A percentile compares a stretch with the other conserved stretches of the same genome.
Evolutionary conservation across 2,329 filamentous ascomycete species (phyloP).

Genomic region (Exophiala alcalophila): DNA sequence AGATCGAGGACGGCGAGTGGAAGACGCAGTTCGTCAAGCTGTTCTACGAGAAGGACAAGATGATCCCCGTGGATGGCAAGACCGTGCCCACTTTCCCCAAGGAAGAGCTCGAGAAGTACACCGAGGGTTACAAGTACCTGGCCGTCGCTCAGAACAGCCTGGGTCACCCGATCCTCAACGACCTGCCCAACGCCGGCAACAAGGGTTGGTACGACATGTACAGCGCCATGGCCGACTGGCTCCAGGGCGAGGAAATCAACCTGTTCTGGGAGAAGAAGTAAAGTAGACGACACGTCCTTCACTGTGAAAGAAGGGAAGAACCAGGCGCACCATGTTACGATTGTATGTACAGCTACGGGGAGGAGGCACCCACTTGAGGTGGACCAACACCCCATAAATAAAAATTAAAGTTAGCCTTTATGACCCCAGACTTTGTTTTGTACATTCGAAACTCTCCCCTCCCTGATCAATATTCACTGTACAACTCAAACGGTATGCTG

Average conservation of each 20-base stretch:
- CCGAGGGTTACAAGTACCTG: conserved; percentile 49
- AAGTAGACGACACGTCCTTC: too few relatives aligned
- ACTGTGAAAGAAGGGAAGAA: too few relatives aligned
- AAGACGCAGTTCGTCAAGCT: conserved; percentile 46
- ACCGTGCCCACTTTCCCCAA: conserved; percentile 40
- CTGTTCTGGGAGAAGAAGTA: conserved; percentile 23
- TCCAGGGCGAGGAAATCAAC: conserved; percentile 34
- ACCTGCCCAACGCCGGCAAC: conserved; percentile 42
- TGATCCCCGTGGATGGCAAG: conserved; percentile 47
- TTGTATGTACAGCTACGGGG: too few relatives aligned
- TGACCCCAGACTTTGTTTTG: too few relatives aligned
- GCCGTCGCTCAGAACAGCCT: conserved; percentile 46
- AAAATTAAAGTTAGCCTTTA: too few relatives aligned
- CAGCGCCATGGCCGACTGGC: conserved; percentile 44
- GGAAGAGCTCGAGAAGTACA: conserved; percentile 41
- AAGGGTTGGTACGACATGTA: conserved; percentile 44
- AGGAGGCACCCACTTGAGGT: too few relatives aligned
- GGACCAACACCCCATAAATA: too few relatives aligned
- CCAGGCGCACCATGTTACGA: too few relatives aligned
- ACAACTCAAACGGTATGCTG: conserved; percentile 11
- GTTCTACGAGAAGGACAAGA: conserved; percentile 55
- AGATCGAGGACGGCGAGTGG: conserved; percentile 41
- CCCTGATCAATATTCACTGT: too few relatives aligned
- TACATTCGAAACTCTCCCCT: too few relatives aligned
- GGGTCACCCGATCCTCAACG: conserved; percentile 45